Percentiles rank a stretch among this genome's conserved stretches.
phyloP scores from a whole-genome alignment of 495 filamentous ascomycete species.

The Neurospora sp. region DNA sequence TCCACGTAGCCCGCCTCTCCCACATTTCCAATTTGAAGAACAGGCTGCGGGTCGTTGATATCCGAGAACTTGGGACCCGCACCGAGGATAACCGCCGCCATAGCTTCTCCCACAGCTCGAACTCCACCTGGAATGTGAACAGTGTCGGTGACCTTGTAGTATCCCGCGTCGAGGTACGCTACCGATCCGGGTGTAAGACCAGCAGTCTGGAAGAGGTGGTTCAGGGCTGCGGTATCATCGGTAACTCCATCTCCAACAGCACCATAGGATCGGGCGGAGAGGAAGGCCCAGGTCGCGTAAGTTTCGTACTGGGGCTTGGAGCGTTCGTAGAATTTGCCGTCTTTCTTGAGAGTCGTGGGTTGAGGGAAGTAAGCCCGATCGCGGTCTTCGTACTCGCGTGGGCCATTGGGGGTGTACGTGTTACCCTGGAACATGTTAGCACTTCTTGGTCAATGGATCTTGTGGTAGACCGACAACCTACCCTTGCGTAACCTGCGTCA shows the following conservation, averaged over 20 bases:
- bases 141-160: conserved; percentile 30
- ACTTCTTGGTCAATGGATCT: no score
- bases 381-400: conserved; percentile 8
- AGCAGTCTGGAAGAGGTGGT: conserved; percentile 11
- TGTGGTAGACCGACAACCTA: conserved; percentile 30
- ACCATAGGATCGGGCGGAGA: conserved; percentile 15
- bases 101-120: conserved; percentile 30
- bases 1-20: conserved; percentile 46
- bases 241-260: conserved; percentile 20
- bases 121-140: conserved; percentile 43
- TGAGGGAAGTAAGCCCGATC: conserved; percentile 10
- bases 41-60: conserved; percentile 32
- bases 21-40: conserved; percentile 40
- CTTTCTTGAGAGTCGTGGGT: conserved; percentile 18
- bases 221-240: conserved; percentile 22
- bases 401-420: conserved; percentile 15
- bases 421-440: conserved; percentile 13
- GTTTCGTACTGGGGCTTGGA: conserved; percentile 58
- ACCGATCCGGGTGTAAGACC: conserved; percentile 17
- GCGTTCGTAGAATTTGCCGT: conserved; percentile 47
- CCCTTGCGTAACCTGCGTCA: conserved; percentile 13
- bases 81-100: conserved; percentile 34
- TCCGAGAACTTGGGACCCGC: conserved; percentile 37
- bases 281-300: conserved; percentile 27
- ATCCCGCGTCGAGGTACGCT: conserved; percentile 55